Evolutionary conservation across 2,329 filamentous ascomycete genomes (phyloP).

Genomic region (Calonectria henricotiae): DNA sequence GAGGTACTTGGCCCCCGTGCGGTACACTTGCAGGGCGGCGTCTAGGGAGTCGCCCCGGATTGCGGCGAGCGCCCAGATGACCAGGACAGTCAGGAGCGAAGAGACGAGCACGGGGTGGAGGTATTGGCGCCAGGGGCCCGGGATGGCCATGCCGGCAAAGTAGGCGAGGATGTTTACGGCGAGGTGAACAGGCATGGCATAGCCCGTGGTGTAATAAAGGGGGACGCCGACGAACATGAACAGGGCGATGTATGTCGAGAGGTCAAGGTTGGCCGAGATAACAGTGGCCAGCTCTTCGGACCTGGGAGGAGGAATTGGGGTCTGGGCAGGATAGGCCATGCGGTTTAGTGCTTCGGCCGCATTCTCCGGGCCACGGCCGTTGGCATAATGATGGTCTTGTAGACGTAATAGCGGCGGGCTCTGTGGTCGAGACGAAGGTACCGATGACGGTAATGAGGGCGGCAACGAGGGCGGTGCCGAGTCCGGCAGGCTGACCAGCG

Average conservation of each 20-base stretch:
- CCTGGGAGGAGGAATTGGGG: conserved; percentile 62
- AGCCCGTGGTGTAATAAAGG: conserved; percentile 69
- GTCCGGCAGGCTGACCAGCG: conserved; percentile 39
- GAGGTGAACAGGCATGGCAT: conserved; percentile 68
- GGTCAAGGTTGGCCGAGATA: conserved; percentile 65
- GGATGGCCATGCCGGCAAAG: conserved; percentile 66
- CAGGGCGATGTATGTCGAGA: conserved; percentile 62
- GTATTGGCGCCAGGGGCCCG: conserved; percentile 66
- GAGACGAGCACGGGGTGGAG: conserved; percentile 74
- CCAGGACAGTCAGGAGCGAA: conserved; percentile 68
- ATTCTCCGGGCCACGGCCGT: conserved; percentile 41
- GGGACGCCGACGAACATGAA: conserved; percentile 70
- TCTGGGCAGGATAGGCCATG: conserved; percentile 57
- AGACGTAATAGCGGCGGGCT: conserved; percentile 52
- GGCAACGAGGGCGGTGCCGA: conserved; percentile 46
- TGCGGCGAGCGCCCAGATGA: conserved; percentile 69
- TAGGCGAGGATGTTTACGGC: conserved; percentile 69
- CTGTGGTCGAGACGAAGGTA: conserved; percentile 48
- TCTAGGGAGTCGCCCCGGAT: conserved; percentile 61
- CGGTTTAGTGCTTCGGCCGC: conserved; percentile 45
- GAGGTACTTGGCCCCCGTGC: conserved; percentile 69
- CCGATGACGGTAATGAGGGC: conserved; percentile 41
- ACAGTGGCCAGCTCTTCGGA: conserved; percentile 68
- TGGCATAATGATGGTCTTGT: conserved; percentile 52
- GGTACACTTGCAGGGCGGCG: conserved; percentile 65